Conservation (phyloP, 1,284 basidiomycete species). For the Cutaneotrichosporon cavernicola region DNA sequence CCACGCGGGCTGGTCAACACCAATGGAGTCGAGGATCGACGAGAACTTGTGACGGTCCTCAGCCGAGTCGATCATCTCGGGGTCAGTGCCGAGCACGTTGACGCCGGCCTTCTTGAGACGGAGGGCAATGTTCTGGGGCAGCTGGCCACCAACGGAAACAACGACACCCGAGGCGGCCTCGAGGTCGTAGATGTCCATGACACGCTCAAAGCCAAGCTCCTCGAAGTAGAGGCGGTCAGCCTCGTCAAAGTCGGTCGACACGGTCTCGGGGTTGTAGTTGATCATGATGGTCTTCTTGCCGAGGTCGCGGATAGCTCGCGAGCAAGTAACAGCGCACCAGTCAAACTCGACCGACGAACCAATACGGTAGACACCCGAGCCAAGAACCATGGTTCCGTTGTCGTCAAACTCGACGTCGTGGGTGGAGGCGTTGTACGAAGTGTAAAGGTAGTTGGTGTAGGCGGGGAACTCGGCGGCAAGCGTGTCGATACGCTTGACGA, state of each 20-base stretch:
- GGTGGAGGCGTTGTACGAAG: slow-evolving; percentile 94
- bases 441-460: slow-evolving; percentile 99
- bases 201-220: slow-evolving; percentile 93
- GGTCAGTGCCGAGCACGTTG: slow-evolving; percentile 94
- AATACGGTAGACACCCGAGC: slow-evolving; percentile 97
- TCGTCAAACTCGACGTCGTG: slow-evolving; percentile 97
- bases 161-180: slow-evolving; percentile 90
- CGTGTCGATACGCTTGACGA: slow-evolving; percentile 99
- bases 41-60: slow-evolving; percentile 99
- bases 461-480: slow-evolving; percentile 98
- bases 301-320: slow-evolving; percentile 83
- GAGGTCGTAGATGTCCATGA: slow-evolving; percentile 99
- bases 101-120: slow-evolving; percentile 86
- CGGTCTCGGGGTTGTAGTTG: slow-evolving; percentile 99
- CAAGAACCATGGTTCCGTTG: slow-evolving; percentile 98
- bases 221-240: slow-evolving; percentile 98
- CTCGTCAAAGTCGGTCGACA: slow-evolving; percentile 99
- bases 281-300: slow-evolving; percentile 97
- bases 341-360: slow-evolving; percentile 99
- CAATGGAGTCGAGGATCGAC: slow-evolving; percentile 87
- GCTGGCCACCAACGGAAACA: slow-evolving; percentile 95
- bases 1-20: slow-evolving; percentile 98
- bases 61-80: slow-evolving; percentile 90
- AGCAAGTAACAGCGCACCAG: slow-evolving; percentile 99
- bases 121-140: slow-evolving; percentile 98